Percentiles rank a stretch among this genome's conserved stretches.
These are phyloP conservation scores for Nitzschia sp. DNA, from an alignment of 108 stramenopile genomes.

Conservation along the genomic window DNA sequence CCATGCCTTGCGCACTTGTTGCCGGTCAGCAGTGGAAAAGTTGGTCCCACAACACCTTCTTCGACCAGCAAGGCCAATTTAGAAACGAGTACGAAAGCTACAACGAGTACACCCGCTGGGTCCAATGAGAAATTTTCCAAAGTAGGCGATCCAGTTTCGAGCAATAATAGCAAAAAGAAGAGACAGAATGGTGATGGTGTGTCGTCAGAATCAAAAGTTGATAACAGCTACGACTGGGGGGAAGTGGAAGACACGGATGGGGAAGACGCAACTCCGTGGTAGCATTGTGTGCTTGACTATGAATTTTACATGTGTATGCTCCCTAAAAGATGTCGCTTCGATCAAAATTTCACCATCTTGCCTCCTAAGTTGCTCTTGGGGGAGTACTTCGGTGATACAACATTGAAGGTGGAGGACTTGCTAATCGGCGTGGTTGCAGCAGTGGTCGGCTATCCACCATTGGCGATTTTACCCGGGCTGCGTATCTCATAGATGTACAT, in stretches of 20 bases:
- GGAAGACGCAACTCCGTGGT: background rate
- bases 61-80: too few species aligned
- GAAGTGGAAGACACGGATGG: background rate
- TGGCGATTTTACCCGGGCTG: background rate
- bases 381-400: background rate
- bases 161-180: background rate
- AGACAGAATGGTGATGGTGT: too few species aligned
- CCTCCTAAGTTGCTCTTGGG: background rate
- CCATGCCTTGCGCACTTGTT: slow-evolving; percentile 44
- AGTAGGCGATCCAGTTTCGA: too few species aligned
- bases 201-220: too few species aligned
- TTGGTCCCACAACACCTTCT: too few species aligned
- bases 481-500: background rate
- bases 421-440: background rate
- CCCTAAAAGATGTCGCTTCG: background rate
- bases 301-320: background rate
- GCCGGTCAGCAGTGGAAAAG: background rate
- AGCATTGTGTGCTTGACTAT: background rate
- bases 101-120: too few species aligned
- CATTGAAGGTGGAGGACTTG: slow-evolving; percentile 1
- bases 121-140: too few species aligned
- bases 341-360: background rate
- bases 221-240: background rate
- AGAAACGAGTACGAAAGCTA: too few species aligned
- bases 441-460: slow-evolving; percentile 3